Conservation (phyloP, 768 basidiomycete genomes). For the Cyclocybe aegerita region DNA sequence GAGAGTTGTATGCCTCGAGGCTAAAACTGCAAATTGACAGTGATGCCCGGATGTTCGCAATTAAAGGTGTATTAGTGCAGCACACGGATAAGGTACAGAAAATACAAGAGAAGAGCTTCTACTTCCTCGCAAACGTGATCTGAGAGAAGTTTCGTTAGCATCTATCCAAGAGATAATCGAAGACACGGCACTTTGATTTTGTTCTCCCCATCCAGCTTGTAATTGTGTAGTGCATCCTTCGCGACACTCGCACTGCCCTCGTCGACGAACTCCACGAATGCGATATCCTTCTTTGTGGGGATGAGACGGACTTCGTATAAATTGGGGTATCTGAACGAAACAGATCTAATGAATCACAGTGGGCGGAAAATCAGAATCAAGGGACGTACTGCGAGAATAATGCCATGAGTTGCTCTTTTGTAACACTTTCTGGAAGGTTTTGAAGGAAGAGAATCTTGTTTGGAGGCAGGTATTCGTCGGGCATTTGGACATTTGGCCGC, state of each 20-base stretch:
- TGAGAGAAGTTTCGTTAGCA: conserved; percentile 23
- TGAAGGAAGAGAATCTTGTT: conserved; percentile 99
- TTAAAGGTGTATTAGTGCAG: no score
- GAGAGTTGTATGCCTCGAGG: no score
- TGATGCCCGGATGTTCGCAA: no score
- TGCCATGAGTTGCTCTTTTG: conserved; percentile 87
- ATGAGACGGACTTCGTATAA: conserved; percentile 98
- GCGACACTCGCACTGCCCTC: conserved; percentile 88
- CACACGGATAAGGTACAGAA: conserved; percentile 7
- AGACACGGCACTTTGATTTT: conserved; percentile 83
- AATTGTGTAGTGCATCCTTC: conserved; percentile 96
- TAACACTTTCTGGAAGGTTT: conserved; percentile 91
- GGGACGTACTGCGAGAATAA: conserved; percentile 84
- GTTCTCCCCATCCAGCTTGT: conserved; percentile 95
- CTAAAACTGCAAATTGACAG: no score
- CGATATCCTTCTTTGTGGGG: conserved; percentile 95
- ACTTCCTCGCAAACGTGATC: conserved; percentile 80
- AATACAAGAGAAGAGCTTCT: conserved; percentile 20
- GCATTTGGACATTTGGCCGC: conserved; percentile 91
- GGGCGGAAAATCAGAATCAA: not conserved
- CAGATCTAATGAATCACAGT: not conserved
- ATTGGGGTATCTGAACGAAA: conserved; percentile 76
- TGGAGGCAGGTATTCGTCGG: conserved; percentile 98
- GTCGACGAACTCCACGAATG: conserved; percentile 97
- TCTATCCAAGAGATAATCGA: not conserved